Conservation (phyloP, 768 basidiomycete species). For the Hydnum rufescens region DNA sequence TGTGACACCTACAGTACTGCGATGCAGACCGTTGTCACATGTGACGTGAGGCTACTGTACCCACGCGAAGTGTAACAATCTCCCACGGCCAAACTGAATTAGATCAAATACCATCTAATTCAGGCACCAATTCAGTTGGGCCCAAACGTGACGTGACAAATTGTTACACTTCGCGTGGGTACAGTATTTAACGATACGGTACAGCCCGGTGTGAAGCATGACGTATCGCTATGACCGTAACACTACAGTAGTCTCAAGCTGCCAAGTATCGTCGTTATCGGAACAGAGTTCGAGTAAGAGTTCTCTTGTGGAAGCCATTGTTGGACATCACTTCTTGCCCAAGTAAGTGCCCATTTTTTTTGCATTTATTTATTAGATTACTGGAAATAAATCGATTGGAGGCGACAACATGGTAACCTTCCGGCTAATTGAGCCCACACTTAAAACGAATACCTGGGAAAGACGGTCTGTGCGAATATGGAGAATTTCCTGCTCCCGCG, state of each 20-base stretch:
- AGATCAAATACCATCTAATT: no score
- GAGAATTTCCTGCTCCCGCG: slow-evolving; percentile 83
- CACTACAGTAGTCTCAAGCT: slow-evolving; percentile 75
- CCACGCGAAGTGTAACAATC: no score
- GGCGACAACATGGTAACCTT: slow-evolving; percentile 99
- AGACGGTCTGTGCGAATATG: slow-evolving; percentile 48
- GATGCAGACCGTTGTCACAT: no score
- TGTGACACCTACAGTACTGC: no score
- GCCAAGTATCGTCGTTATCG: slow-evolving; percentile 95
- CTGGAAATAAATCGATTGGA: slow-evolving; percentile 24
- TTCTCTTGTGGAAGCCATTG: slow-evolving; percentile 89
- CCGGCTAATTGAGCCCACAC: slow-evolving; percentile 90
- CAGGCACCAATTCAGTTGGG: no score
- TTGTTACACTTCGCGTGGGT: no score
- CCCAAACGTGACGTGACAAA: no score
- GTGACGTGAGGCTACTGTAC: no score
- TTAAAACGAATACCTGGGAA: slow-evolving; percentile 42
- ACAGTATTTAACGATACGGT: no score
- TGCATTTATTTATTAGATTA: slow-evolving; percentile 2
- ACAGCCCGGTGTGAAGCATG: no score
- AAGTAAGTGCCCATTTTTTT: slow-evolving; percentile 45
- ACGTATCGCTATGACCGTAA: no score
- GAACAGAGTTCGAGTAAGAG: slow-evolving; percentile 98
- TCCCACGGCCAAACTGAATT: no score
- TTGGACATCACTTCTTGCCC: slow-evolving; percentile 93